Conservation (phyloP, 169 alveolate genomes). For the Plasmodium yoelii region DNA sequence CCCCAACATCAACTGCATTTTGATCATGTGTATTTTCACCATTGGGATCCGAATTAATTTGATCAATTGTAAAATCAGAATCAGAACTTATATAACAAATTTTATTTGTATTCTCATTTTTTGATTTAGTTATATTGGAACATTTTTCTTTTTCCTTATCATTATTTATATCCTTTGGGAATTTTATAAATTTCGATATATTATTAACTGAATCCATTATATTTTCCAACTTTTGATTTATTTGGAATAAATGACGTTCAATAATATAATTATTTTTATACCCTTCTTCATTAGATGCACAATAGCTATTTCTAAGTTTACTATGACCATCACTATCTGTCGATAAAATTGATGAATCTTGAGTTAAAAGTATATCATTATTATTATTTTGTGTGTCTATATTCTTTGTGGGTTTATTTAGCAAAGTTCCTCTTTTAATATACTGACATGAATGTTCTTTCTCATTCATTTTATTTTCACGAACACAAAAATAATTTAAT, state of each 20-base stretch:
- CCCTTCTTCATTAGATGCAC: neutral
- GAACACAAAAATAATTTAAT: slow-evolving; percentile 25
- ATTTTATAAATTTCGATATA: slow-evolving; percentile 31
- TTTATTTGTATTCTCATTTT: too few species aligned
- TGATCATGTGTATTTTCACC: too few species aligned
- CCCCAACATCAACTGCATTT: neutral
- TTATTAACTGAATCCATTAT: slow-evolving; percentile 66
- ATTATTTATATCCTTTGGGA: too few species aligned
- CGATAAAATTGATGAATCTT: neutral
- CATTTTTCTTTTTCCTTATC: too few species aligned
- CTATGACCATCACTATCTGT: neutral
- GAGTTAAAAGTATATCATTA: neutral
- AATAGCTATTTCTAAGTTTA: neutral
- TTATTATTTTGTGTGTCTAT: neutral
- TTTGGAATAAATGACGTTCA: slow-evolving; percentile 13
- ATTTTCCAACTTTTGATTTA: slow-evolving; percentile 44
- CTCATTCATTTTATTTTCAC: slow-evolving; percentile 15
- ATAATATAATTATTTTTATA: neutral
- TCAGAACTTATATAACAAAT: too few species aligned
- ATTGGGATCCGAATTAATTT: too few species aligned
- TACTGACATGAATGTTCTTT: neutral
- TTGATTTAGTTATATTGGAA: too few species aligned
- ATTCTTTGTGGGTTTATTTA: neutral
- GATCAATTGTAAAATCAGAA: too few species aligned
- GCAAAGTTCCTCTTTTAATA: neutral